Conservation (phyloP, 805 yeast genomes). For the Wickerhamiella galacta region DNA sequence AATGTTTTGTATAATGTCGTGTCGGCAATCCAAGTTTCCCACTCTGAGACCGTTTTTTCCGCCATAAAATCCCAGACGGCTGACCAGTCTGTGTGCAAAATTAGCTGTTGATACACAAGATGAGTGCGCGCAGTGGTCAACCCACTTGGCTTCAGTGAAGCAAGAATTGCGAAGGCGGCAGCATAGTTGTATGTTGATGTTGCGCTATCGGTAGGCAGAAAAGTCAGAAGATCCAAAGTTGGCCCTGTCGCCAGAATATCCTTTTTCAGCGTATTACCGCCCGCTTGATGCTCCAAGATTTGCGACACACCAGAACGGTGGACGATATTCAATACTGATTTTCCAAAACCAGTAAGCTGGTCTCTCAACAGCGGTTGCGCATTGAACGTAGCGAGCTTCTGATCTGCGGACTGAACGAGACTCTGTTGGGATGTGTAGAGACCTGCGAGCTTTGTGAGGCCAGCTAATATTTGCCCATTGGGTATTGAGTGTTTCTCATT, state of each 20-base stretch:
- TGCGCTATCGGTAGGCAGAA: not conserved
- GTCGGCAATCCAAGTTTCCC: not conserved
- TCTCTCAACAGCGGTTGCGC: not conserved
- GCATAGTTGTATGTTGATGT: not conserved
- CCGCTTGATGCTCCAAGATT: not conserved
- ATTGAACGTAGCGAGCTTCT: not conserved
- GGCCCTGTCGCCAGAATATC: not conserved
- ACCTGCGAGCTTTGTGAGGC: not conserved
- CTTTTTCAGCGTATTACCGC: not conserved
- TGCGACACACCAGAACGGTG: not conserved
- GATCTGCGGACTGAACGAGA: not conserved
- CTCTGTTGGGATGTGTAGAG: not conserved
- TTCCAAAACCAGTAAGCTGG: not conserved
- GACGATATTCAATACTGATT: not conserved
- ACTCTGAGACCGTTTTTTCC: not conserved
- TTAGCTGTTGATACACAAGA: not conserved
- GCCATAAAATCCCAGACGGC: not conserved
- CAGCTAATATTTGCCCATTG: not conserved
- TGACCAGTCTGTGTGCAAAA: not conserved
- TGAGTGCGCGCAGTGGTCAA: not conserved
- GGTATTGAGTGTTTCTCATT: not conserved
- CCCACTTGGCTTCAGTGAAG: not conserved
- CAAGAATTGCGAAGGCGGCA: not conserved
- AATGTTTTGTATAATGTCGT: not conserved
- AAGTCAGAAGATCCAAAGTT: not conserved